Percentiles rank a stretch among this genome's conserved stretches.
Conservation (phyloP, 2,329 filamentous ascomycete genomes). For the Chaetomium sp. region DNA sequence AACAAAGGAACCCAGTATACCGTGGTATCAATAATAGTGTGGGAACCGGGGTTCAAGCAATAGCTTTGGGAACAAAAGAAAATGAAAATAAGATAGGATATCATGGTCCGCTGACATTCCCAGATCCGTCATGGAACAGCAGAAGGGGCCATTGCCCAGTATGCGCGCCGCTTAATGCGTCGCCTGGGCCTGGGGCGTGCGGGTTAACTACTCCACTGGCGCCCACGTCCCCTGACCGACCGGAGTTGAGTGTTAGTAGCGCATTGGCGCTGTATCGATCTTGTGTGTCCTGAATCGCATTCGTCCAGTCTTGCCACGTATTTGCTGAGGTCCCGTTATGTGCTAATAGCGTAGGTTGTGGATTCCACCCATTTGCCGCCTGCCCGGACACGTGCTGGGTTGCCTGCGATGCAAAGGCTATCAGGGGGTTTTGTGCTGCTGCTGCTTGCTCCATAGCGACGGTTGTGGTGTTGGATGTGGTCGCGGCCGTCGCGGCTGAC, state of each 20-base stretch:
- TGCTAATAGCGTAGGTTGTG: constrained; percentile 29
- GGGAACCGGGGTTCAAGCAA: too few relatives aligned
- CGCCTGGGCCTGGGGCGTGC: constrained; percentile 13
- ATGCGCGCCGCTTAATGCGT: constrained; percentile 13
- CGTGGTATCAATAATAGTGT: constrained; percentile 2
- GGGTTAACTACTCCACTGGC: constrained; percentile 7
- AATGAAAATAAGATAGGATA: not conserved
- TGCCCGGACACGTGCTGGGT: constrained; percentile 27
- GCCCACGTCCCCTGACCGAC: constrained; percentile 18
- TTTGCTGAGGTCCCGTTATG: constrained; percentile 29
- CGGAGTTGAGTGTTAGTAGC: constrained; percentile 40
- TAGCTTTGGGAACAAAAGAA: not conserved
- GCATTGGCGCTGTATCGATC: constrained; percentile 45
- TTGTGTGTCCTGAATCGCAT: constrained; percentile 43
- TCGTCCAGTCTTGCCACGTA: constrained; percentile 50
- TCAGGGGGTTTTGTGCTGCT: constrained; percentile 30
- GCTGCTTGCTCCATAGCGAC: constrained; percentile 21
- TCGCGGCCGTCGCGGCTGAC: constrained; percentile 13
- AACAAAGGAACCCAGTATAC: not conserved
- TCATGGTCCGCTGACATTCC: constrained; percentile 8
- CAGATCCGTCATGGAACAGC: constrained; percentile 21
- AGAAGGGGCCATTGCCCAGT: constrained; percentile 24
- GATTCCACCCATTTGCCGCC: constrained; percentile 19
- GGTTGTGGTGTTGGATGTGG: constrained; percentile 8
- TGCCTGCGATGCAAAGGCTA: constrained; percentile 36